Percentiles rank a stretch among this genome's conserved stretches.
phyloP scores from a whole-genome alignment of 768 basidiomycete species.

The Mrakia frigida region DNA sequence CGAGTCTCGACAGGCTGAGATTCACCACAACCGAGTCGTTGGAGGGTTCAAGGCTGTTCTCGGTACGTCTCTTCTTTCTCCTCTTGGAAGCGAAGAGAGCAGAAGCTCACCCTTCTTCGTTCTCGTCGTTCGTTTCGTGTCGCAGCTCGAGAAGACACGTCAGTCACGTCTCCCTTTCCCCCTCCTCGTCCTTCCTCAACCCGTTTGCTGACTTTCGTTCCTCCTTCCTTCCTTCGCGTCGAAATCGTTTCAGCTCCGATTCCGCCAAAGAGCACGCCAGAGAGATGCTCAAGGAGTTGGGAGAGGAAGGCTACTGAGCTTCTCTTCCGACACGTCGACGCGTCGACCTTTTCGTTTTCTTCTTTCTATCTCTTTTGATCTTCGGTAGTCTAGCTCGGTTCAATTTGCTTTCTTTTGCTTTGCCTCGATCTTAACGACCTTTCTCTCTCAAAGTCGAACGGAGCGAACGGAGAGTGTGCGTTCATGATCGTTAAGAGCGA shows the following conservation, averaged over 20 bases:
- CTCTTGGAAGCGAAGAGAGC: neutral
- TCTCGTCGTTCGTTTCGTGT: neutral
- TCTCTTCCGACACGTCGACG: neutral
- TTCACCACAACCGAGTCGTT: slow-evolving; percentile 4
- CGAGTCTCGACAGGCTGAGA: neutral
- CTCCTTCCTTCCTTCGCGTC: neutral
- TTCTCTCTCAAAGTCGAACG: no score
- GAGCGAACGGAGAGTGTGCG: no score
- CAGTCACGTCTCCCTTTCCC: no score
- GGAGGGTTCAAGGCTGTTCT: neutral
- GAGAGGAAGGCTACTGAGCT: neutral
- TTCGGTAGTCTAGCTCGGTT: no score
- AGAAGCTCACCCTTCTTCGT: neutral
- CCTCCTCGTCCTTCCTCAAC: no score
- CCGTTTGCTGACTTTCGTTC: neutral
- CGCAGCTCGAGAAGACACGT: no score
- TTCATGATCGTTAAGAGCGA: no score
- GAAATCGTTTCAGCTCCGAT: neutral
- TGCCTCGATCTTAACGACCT: no score
- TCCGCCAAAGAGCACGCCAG: neutral
- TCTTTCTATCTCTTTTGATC: no score
- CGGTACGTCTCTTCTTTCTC: neutral
- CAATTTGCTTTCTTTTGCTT: no score
- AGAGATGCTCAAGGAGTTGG: slow-evolving; percentile 6
- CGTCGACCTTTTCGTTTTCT: no score